Base-by-base conservation (phyloP, 2,329 filamentous ascomycete species). In the Colletotrichum somersetense region DNA sequence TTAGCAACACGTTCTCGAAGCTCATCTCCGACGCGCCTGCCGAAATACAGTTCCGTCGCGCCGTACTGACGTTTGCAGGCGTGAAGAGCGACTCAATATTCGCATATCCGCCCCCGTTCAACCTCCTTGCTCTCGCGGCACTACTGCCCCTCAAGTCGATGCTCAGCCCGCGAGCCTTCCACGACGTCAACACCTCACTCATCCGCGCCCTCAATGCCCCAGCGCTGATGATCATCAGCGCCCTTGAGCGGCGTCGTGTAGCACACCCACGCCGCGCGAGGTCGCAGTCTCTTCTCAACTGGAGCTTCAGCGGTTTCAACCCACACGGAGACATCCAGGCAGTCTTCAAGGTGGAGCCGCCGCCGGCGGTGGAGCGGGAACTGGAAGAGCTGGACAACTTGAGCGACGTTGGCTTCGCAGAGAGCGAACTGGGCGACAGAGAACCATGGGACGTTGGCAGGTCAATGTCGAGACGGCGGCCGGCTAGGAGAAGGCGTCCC, bases 81-180 rank as follows among this genome's bases (percentile, higher is more conserved):
- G 92, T 93, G 74, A 93, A 93, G 79, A 90, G 87, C 57, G 91
- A 93, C 76, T 89, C 91, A 4, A 87, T 93, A 40, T 93, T 93
- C 76, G 86, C 89, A 6, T 93, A 92, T 76, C 87, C 89, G 8
- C 91, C 91, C 0, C 91, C 91, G 0, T 91, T 92, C 81, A 94
- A 94, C 76, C 86, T 94, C 26, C 78, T 91, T 12, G 92, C 91
- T 0, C 83, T 93, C n/a, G 68, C 89, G n/a, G 77, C 91, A 33
- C 83, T 93, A 23, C 84, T 93, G 0, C 92, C 91, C 0, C 81
- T 93, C 26, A 93, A 92, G 76, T 87, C 90, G 75, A 75, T 90
- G 23, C 81, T 92, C 12, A 86, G 88, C 0, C 87, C 90, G 2
- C 86, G 89, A 7, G 89, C 88, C 83, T 93, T 93, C 76, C 92